phyloP scores from a whole-genome alignment of 805 yeast species.

The Saturnispora dispora region DNA sequence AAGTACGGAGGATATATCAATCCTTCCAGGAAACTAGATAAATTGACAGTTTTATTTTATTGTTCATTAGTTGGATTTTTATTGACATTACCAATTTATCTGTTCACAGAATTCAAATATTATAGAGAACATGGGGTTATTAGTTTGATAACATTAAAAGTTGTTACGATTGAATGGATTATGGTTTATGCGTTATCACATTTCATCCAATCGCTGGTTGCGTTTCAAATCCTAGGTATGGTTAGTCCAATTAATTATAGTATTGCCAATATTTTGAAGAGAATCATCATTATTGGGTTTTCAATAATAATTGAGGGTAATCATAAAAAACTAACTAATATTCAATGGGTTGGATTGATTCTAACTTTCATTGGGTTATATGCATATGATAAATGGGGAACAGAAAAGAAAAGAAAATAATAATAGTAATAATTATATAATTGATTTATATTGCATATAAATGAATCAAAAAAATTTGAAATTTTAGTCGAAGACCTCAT shows the following conservation, averaged over 20 bases:
- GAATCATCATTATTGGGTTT: slow-evolving; percentile 60
- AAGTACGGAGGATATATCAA: slow-evolving; percentile 18
- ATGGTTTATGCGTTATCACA: slow-evolving; percentile 60
- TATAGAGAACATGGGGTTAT: slow-evolving; percentile 21
- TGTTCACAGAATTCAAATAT: slow-evolving; percentile 41
- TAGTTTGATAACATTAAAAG: slow-evolving; percentile 25
- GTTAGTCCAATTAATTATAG: slow-evolving; percentile 72
- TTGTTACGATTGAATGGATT: slow-evolving; percentile 30
- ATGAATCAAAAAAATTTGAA: neutral
- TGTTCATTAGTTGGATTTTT: slow-evolving; percentile 63
- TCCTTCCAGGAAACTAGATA: slow-evolving; percentile 44
- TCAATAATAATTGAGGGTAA: slow-evolving; percentile 58
- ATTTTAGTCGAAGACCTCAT: neutral
- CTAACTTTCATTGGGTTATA: slow-evolving; percentile 56
- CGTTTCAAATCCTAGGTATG: slow-evolving; percentile 65
- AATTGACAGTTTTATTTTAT: slow-evolving; percentile 59
- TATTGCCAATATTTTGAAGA: slow-evolving; percentile 66
- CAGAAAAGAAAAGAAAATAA: slow-evolving; percentile 2
- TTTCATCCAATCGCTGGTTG: slow-evolving; percentile 63
- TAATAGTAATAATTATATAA: slow-evolving; percentile 9
- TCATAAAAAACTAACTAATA: slow-evolving; percentile 21
- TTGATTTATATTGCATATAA: neutral
- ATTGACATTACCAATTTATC: slow-evolving; percentile 58
- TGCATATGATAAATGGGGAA: slow-evolving; percentile 65
- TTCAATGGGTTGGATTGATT: slow-evolving; percentile 43